Evolutionary conservation across 805 yeast species (phyloP), one percentile per base, ranked within the genome.

Genomic region (Ogataea allantospora): DNA sequence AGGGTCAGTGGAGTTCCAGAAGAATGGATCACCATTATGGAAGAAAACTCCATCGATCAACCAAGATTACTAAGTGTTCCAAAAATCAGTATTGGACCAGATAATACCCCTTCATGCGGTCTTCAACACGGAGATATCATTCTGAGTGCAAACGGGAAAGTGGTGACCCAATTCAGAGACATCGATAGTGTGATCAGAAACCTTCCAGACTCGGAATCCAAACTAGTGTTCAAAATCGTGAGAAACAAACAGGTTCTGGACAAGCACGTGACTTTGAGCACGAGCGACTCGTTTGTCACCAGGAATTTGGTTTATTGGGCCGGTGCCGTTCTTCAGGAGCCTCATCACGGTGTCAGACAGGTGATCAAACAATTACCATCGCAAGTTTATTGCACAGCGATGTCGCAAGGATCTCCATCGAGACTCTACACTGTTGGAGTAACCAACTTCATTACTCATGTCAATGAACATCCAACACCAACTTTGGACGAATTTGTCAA

Each of bases 341-440:
- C 96, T n/a, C 96, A 88, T 60, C 95, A 84, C 55, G 91, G 93
- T 7, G 96, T 88, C 12, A 77, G 89, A 46, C 96, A 88, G 64
- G 78, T 84, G 25, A 80, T 85, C 75, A 76, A 77, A 36, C 70
- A 75, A 39, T 66, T 87, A 35, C 96, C 95, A 9, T 81, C 91
- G 12, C 79, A 77, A 37, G 93, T 89, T n/a, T 89, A 88, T 55
- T 80, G 88, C 37, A 81, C 88, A 2, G 70, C 79, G 16, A 75
- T 84, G 55, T 73, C 80, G 28, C 73, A 77, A 24, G 95, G 96
- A 6, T 86, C 95, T 0, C 96, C 96, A 6, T 93, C 93, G 12
- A 72, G 78, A 39, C 89, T 84, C 55, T 88, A 84, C 58, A 85
- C 85, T 10, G 73, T 89, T 41, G 77, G 80, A 14, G 73, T 86